Evolutionary conservation across 164 flowering plant genomes (phyloP).

Genomic region (Buxus sempervirens): DNA sequence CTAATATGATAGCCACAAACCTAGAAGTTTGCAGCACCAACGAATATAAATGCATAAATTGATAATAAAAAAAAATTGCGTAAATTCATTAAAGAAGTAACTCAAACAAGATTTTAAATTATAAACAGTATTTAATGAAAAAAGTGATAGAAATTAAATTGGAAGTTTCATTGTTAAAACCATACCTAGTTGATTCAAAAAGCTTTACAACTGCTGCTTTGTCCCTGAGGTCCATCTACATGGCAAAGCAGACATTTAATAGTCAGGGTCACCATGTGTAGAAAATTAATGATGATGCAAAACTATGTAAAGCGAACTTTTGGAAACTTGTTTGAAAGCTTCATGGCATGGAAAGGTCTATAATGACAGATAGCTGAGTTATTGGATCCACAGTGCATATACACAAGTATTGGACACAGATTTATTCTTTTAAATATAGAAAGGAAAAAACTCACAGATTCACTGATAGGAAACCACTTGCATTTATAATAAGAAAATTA

Average conservation of each 20-base stretch:
- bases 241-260: constrained; percentile 8
- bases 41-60: background rate
- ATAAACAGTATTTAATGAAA: background rate
- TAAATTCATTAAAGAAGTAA: background rate
- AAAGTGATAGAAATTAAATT: background rate
- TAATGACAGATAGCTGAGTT: background rate
- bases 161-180: background rate
- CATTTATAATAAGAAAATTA: too few relatives aligned
- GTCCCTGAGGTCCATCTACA: constrained; percentile 85
- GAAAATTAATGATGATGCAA: background rate
- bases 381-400: too few relatives aligned
- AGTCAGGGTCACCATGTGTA: background rate
- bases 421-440: too few relatives aligned
- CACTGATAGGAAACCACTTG: background rate
- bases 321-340: background rate
- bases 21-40: background rate
- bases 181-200: constrained; percentile 68
- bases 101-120: background rate
- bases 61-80: too few relatives aligned
- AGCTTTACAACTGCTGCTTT: constrained; percentile 63
- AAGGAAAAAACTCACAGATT: too few relatives aligned
- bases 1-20: background rate
- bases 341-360: background rate
- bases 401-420: too few relatives aligned
- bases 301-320: background rate